Base-by-base conservation (phyloP, 2,329 filamentous ascomycete genomes). In the Dryadomyces quercivorus region DNA sequence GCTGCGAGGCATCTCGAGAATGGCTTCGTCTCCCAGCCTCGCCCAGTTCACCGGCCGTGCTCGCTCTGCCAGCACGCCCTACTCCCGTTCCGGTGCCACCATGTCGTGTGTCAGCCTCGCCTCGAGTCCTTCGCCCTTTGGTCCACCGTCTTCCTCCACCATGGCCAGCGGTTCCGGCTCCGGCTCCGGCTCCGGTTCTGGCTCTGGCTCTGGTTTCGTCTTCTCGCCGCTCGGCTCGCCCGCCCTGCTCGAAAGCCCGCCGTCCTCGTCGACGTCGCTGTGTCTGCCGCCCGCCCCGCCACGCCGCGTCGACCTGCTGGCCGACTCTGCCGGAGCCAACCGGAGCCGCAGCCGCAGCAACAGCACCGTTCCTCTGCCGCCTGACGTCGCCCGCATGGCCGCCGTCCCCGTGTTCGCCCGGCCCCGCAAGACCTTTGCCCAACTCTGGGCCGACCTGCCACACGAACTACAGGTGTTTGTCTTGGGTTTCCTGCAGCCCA, bases 381-480 rank as follows among this genome's bases (percentile, higher is more conserved):
- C 26, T 5, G 26, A 31, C 26, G 26, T 31, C 26, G 8, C 26
- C 26, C 26, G 26, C 26, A 31, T 31, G 26, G 70, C 75, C 31
- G 85, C 86, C 15, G 57, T 87, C 47, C 26, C 40, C 16, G 50
- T 55, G 26, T n/a, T 45, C 50, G 74, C 68, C n/a, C 66, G 59
- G 49, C 74, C 68, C n/a, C 66, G 60, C 63, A 73, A 70, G 60
- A 60, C 62, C 2, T 66, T 71, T 9, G 75, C 76, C 66, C 81
- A 86, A 60, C 86, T 94, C 60, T 96, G 91, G 90, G 77, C 74
- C 13, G 78, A 80, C 45, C 79, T 97, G 74, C 93, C 93, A 0
- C 75, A 83, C 50, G 93, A 98, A 70, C 75, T 97, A 54, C 84
- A 85, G 61, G 75, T 95, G 61, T 74, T 87, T 45, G 82, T 96